A percentile compares a stretch with the other conserved stretches of the same genome.
These are phyloP conservation scores for Pythium oligandrum DNA, from an alignment of 352 stramenopile species.

Conservation along the genomic window DNA sequence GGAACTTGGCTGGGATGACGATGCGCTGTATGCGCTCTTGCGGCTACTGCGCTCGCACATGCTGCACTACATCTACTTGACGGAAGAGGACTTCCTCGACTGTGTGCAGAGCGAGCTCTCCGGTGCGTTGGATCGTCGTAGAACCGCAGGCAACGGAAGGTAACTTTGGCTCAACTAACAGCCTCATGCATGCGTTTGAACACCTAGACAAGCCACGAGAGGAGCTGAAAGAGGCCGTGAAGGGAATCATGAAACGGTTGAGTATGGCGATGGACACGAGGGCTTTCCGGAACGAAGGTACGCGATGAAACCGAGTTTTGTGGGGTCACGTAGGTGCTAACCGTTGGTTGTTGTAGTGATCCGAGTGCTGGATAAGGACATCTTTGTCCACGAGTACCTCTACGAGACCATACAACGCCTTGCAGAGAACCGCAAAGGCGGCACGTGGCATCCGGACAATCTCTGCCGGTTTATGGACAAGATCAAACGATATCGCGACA, in stretches of 20 bases:
- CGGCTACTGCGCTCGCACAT: constrained; percentile 43
- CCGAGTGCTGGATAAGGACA: constrained; percentile 10
- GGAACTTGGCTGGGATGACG: constrained; percentile 38
- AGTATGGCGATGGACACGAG: constrained; percentile 55
- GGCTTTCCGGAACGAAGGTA: constrained; percentile 63
- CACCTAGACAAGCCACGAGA: constrained; percentile 24
- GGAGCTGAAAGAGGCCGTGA: constrained; percentile 44
- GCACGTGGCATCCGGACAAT: constrained; percentile 65
- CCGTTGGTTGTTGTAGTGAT: background rate
- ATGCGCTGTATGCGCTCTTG: constrained; percentile 46
- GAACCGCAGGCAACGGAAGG: too few relatives aligned
- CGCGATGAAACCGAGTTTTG: background rate
- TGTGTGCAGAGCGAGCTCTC: constrained; percentile 32
- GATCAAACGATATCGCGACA: constrained; percentile 46
- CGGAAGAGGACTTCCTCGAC: constrained; percentile 35
- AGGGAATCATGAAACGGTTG: constrained; percentile 55
- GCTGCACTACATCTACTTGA: constrained; percentile 58
- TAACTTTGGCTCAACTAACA: too few relatives aligned
- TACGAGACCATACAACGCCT: constrained; percentile 62
- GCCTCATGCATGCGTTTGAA: too few relatives aligned
- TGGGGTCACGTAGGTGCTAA: background rate
- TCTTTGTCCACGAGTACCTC: constrained; percentile 62
- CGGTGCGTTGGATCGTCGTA: constrained; percentile 2
- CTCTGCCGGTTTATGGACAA: constrained; percentile 57
- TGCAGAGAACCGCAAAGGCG: constrained; percentile 49